Evolutionary conservation across 1,284 basidiomycete species (phyloP).

Genomic region (Tilletia caries): DNA sequence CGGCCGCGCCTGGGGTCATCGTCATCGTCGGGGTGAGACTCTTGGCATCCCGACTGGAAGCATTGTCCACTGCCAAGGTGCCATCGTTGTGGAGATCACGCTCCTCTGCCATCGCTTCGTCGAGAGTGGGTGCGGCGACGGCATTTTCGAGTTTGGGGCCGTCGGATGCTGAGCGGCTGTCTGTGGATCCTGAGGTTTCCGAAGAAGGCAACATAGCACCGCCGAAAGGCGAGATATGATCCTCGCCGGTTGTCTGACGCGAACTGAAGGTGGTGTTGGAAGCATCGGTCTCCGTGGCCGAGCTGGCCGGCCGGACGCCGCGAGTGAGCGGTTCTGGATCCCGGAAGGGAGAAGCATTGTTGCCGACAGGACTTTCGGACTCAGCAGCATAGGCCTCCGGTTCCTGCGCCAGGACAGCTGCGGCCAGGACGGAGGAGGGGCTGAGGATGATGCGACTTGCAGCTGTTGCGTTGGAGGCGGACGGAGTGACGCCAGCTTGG

Average conservation of each 20-base stretch:
- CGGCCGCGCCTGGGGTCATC: background rate
- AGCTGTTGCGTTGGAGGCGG: background rate
- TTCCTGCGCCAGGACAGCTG: background rate
- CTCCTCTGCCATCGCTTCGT: too few relatives aligned
- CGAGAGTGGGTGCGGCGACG: too few relatives aligned
- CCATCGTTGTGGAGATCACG: too few relatives aligned
- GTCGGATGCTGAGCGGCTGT: background rate
- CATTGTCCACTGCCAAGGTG: too few relatives aligned
- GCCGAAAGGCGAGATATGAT: background rate
- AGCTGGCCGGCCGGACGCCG: background rate
- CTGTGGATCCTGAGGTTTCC: background rate
- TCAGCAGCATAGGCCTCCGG: background rate
- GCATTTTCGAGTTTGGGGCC: too few relatives aligned
- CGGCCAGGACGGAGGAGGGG: background rate
- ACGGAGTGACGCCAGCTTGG: background rate
- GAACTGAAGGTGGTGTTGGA: background rate
- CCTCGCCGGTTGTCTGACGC: background rate
- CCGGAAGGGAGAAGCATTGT: too few relatives aligned
- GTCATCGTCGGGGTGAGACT: conserved; percentile 2
- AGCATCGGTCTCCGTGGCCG: background rate
- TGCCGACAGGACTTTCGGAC: background rate
- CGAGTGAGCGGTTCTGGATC: too few relatives aligned
- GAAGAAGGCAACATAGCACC: background rate
- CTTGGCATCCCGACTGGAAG: background rate
- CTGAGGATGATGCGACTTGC: background rate